Percentiles rank a stretch among this genome's conserved stretches.
phyloP scores from a whole-genome alignment of 2,329 filamentous ascomycete species.

The Thielaviopsis populi region DNA sequence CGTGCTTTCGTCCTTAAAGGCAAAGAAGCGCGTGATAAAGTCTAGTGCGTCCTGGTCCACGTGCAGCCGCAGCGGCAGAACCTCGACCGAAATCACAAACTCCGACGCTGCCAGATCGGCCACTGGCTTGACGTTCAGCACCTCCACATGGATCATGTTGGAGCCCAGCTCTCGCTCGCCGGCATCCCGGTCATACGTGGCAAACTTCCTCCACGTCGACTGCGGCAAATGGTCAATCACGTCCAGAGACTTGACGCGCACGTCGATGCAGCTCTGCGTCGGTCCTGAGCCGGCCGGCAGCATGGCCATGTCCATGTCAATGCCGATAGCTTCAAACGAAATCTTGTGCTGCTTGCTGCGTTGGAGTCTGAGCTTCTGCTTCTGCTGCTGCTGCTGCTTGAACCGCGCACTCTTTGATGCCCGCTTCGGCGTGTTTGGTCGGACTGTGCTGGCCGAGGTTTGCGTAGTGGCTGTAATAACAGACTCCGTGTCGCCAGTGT shows the following conservation, averaged over 20 bases:
- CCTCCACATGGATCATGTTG: conserved; percentile 79
- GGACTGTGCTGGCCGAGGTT: conserved; percentile 42
- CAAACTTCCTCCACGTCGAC: conserved; percentile 97
- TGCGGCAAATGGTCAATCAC: conserved; percentile 89
- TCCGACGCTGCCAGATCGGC: conserved; percentile 76
- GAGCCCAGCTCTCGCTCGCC: conserved; percentile 74
- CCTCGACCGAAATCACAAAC: conserved; percentile 61
- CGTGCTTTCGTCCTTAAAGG: conserved; percentile 71
- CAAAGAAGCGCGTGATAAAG: conserved; percentile 94
- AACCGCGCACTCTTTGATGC: conserved; percentile 42
- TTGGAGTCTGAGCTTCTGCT: conserved; percentile 54
- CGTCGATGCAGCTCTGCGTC: conserved; percentile 73
- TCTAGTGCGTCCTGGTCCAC: conserved; percentile 96
- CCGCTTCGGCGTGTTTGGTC: conserved; percentile 29
- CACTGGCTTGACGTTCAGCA: conserved; percentile 77
- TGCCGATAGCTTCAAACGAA: conserved; percentile 76
- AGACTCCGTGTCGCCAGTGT: conserved; percentile 82
- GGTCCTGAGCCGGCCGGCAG: conserved; percentile 66
- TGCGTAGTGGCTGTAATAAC: conserved; percentile 54
- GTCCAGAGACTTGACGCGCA: conserved; percentile 69
- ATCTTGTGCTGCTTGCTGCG: conserved; percentile 90
- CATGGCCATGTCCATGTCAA: conserved; percentile 66
- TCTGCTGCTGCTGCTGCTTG: conserved; percentile 28
- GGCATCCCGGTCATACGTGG: conserved; percentile 78
- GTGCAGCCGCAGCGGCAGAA: conserved; percentile 78